A percentile compares a stretch with the other conserved stretches of the same genome.
Evolutionary conservation across 805 yeast genomes (phyloP).

Genomic region (Metschnikowia aberdeeniae): DNA sequence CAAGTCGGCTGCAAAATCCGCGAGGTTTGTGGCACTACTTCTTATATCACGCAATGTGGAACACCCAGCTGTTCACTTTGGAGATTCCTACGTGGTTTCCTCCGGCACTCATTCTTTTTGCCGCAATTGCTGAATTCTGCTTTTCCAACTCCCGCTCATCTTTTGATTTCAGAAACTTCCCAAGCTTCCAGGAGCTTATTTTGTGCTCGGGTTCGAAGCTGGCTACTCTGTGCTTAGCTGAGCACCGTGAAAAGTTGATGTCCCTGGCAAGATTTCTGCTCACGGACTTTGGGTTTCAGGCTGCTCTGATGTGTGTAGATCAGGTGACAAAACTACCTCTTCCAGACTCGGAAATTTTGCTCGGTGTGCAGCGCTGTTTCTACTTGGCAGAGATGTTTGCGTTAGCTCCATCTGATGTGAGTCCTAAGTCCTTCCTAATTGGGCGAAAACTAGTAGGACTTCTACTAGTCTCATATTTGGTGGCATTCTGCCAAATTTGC

Average conservation of each 20-base stretch:
- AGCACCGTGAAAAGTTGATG: constrained; percentile 2
- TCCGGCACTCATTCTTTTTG: background rate
- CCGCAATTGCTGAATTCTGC: background rate
- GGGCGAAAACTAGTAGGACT: background rate
- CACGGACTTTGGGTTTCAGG: constrained; percentile 6
- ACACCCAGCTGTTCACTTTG: background rate
- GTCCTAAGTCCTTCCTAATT: background rate
- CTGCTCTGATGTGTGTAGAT: constrained; percentile 7
- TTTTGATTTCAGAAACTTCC: constrained; percentile 6
- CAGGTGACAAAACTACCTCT: constrained; percentile 3
- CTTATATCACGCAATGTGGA: background rate
- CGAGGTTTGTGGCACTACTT: background rate
- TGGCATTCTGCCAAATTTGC: too few species aligned
- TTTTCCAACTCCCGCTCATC: background rate
- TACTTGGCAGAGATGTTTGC: constrained; percentile 8
- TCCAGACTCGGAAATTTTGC: constrained; percentile 8
- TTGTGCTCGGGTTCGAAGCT: constrained; percentile 9
- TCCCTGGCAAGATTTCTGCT: constrained; percentile 3
- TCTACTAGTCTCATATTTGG: too few species aligned
- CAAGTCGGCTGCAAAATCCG: constrained; percentile 1
- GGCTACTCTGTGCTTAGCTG: constrained; percentile 6
- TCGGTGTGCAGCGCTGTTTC: constrained; percentile 12
- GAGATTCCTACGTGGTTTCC: background rate
- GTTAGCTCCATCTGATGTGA: background rate
- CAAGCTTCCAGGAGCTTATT: constrained; percentile 7